Percentiles rank a stretch among this genome's conserved stretches.
phyloP scores from a whole-genome alignment of 805 yeast species.

The Aciculoconidium aculeatum region DNA sequence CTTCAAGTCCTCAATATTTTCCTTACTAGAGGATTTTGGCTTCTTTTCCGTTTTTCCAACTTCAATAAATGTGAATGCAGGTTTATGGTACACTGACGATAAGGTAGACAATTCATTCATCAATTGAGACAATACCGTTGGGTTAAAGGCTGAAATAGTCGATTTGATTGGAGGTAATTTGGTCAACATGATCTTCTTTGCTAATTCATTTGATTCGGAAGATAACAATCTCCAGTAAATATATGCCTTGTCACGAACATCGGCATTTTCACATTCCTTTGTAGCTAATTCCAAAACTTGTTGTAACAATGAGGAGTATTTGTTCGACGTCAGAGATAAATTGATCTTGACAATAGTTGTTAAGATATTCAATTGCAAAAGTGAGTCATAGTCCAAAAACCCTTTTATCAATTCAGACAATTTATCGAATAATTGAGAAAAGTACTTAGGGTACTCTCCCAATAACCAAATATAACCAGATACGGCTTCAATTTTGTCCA shows the following conservation, averaged over 20 bases:
- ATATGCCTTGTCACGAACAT: conserved; percentile 75
- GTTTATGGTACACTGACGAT: conserved; percentile 86
- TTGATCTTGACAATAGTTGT: conserved; percentile 59
- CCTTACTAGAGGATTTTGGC: conserved; percentile 15
- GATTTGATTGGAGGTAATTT: conserved; percentile 67
- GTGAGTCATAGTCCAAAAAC: conserved; percentile 54
- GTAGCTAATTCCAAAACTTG: conserved; percentile 58
- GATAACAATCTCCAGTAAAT: conserved; percentile 76
- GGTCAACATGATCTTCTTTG: conserved; percentile 51
- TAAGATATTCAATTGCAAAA: conserved; percentile 54
- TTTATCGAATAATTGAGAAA: conserved; percentile 46
- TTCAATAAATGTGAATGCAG: conserved; percentile 59
- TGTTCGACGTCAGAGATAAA: conserved; percentile 15
- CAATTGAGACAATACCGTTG: conserved; percentile 60
- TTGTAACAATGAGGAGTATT: conserved; percentile 45
- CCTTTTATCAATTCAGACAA: conserved; percentile 42
- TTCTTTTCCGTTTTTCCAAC: conserved; percentile 10
- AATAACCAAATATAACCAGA: conserved; percentile 63
- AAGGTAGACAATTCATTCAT: conserved; percentile 75
- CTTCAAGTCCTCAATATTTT: conserved; percentile 66
- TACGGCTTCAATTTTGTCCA: conserved; percentile 46
- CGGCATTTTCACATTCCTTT: conserved; percentile 62
- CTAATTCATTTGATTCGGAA: conserved; percentile 30
- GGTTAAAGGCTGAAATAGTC: conserved; percentile 67
- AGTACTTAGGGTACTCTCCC: conserved; percentile 64